phyloP scores from a whole-genome alignment of 345 rosid species.

The Trapa incisa region DNA sequence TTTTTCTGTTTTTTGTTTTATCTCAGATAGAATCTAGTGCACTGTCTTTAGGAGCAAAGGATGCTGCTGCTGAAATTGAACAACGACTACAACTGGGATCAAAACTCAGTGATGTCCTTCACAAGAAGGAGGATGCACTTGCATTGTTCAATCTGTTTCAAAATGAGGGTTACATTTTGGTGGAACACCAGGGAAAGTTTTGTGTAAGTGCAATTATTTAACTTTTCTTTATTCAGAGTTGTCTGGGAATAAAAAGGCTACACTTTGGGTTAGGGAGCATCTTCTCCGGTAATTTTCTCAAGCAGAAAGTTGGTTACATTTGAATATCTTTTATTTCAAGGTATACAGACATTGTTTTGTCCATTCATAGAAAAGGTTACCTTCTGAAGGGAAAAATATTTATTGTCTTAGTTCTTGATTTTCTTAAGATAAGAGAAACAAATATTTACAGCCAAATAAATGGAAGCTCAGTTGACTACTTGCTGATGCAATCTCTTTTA shows the following conservation, averaged over 20 bases:
- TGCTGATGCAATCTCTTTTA: background rate
- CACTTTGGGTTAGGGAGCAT: background rate
- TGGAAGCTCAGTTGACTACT: background rate
- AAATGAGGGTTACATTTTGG: conserved; percentile 72
- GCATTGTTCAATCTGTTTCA: conserved; percentile 56
- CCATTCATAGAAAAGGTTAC: background rate
- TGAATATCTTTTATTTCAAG: background rate
- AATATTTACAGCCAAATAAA: background rate
- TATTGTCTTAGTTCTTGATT: background rate
- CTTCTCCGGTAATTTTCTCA: background rate
- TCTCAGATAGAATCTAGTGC: conserved; percentile 27
- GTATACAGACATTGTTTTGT: background rate
- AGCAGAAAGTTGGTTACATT: background rate
- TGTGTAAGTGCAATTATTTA: conserved; percentile 41
- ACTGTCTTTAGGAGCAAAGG: conserved; percentile 56
- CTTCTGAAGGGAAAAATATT: background rate
- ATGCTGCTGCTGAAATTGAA: conserved; percentile 73
- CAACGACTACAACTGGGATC: conserved; percentile 60
- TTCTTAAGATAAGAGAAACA: background rate
- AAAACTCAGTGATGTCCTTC: conserved; percentile 65
- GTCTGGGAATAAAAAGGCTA: background rate
- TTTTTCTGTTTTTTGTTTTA: background rate
- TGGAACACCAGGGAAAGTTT: conserved; percentile 51
- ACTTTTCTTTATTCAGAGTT: background rate
- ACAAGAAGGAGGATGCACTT: conserved; percentile 57